Base-by-base conservation (phyloP, 805 yeast genomes). In the Yamadazyma endophytica region DNA sequence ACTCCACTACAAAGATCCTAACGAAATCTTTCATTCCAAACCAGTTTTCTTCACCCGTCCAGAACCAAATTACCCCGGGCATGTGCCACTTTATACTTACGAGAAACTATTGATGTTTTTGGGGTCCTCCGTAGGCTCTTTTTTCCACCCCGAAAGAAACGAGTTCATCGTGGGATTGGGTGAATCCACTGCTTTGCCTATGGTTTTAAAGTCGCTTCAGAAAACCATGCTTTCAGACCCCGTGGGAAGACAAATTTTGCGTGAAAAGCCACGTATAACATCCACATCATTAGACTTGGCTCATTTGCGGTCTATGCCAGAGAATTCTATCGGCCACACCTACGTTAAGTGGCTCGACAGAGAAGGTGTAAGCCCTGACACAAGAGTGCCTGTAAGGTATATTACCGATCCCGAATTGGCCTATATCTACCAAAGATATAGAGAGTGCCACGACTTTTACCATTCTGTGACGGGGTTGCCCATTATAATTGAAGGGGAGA, bases 381-480 rank as follows among this genome's bases (percentile, higher is more conserved):
- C 96, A 0, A 70, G 98, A 46, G 88, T 82, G 2, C 82, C 87
- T 1, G 97, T 92, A 7, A 77, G 76, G 38, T 92, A 76, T 57
- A 86, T 92, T 25, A 89, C 85, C 41, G 88, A 92, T 51, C 89
- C 85, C 26, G 94, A 87, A 48, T 73, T 86, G 43, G 96, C 96
- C 1, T 92, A 82, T 51, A 82, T 90, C n/a, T 87, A 79, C 66
- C 94, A 87, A 54, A 66, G 98, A 46, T 92, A 90, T 54, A 74
- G 98, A 32, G 97, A 92, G 54, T 89, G 96, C 52, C 98, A 92
- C 50, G 98, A 92, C 52, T 92, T 92, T 50, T 90, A 88, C 52
- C 98, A 92, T 52, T 85, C 97, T 1, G 69, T 92, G 17, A 82
- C 94, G 0, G 90, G 94, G 11, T 68, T 86, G 30, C 97, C 97